Percentiles rank a stretch among this genome's conserved stretches.
Evolutionary conservation across 176 grass and related monocot species (phyloP).

Genomic region (Eleusine coracana): DNA sequence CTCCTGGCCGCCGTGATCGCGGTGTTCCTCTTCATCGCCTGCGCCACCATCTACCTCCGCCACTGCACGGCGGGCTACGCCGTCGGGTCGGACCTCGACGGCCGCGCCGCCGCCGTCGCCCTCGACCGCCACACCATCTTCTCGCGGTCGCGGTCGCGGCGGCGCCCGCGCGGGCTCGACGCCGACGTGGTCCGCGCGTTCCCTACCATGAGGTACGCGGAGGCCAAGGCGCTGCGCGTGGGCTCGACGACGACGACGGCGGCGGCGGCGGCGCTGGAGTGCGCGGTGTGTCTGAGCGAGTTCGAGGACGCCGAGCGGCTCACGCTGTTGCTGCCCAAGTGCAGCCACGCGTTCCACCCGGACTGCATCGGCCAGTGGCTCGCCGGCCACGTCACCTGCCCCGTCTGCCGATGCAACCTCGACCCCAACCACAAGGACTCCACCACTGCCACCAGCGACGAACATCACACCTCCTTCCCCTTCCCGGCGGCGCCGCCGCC

Average conservation of each 20-base stretch:
- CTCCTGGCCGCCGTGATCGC: conserved; percentile 40
- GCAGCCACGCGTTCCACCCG: conserved; percentile 78
- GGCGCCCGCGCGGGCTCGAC: conserved; percentile 52
- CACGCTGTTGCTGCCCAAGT: conserved; percentile 65
- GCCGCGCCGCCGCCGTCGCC: conserved; percentile 31
- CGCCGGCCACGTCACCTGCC: conserved; percentile 67
- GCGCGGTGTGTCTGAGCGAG: conserved; percentile 79
- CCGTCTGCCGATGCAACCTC: conserved; percentile 76
- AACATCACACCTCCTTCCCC: too few relatives aligned
- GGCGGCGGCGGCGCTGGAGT: conserved; percentile 48
- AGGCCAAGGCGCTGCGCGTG: conserved; percentile 64
- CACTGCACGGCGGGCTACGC: conserved; percentile 44
- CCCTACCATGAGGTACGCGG: conserved; percentile 68
- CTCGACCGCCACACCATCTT: not conserved
- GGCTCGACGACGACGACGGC: conserved; percentile 27
- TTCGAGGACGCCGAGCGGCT: conserved; percentile 73
- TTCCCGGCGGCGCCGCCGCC: not conserved
- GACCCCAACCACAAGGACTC: conserved; percentile 37
- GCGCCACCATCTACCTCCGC: conserved; percentile 49
- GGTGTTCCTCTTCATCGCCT: conserved; percentile 49
- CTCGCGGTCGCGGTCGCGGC: conserved; percentile 26
- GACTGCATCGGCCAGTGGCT: conserved; percentile 91
- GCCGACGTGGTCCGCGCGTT: conserved; percentile 62
- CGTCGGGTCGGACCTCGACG: not conserved
- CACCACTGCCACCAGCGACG: not conserved